Conservation (phyloP, 345 rosid species). For the Schrenkiella parvula region DNA sequence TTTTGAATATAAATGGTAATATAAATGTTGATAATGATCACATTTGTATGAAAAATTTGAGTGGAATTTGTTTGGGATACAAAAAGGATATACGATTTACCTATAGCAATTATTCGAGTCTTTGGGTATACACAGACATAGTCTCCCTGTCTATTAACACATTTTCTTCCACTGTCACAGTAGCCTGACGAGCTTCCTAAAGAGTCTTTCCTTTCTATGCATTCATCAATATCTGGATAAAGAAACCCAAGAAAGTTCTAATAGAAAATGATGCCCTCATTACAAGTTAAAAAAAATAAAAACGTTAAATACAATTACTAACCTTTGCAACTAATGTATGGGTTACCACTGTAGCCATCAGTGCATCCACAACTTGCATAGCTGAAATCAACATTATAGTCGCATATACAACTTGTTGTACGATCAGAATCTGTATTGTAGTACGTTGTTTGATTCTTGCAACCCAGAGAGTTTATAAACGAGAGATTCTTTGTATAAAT, state of each 20-base stretch:
- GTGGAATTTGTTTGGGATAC: no score
- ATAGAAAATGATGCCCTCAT: no score
- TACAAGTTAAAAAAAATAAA: no score
- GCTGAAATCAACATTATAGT: not conserved
- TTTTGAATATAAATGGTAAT: no score
- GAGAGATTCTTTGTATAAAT: not conserved
- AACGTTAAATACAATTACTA: not conserved
- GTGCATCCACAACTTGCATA: constrained; percentile 23
- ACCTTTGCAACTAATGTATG: constrained; percentile 32
- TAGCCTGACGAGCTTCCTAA: no score
- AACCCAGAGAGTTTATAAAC: not conserved
- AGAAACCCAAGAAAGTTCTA: no score
- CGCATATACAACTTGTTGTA: no score
- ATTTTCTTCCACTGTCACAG: no score
- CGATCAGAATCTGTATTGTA: no score
- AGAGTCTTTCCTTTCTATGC: not conserved
- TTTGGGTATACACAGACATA: not conserved
- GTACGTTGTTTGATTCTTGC: no score
- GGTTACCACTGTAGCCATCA: constrained; percentile 27
- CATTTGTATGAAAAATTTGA: no score
- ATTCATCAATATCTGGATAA: not conserved
- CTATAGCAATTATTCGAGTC: not conserved
- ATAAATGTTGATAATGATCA: no score
- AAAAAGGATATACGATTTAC: not conserved
- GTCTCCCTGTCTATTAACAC: not conserved